phyloP scores from a whole-genome alignment of 176 grass and related monocot species.

The Zea mays region Zm-B73-REFERENCE-NAM-5.0 NC_050103.1:121561001-121561500 shows the following conservation, averaged over 20 bases:
- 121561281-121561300: not conserved
- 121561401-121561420: constrained; percentile 30
- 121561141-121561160: constrained; percentile 5
- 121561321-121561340: too few relatives aligned
- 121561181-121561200: not conserved
- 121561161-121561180: not conserved
- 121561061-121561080: not conserved
- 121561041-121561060: too few relatives aligned
- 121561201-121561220: constrained; percentile 37
- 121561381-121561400: not conserved
- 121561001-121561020: not conserved
- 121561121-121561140: not conserved
- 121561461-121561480: not conserved
- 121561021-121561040: not conserved
- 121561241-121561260: constrained; percentile 34
- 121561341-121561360: not conserved
- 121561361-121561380: not conserved
- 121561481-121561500: constrained; percentile 38
- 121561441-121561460: not conserved
- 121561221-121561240: not conserved
- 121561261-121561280: not conserved
- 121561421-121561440: constrained; percentile 22
- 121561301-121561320: not conserved
- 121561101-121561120: too few relatives aligned
- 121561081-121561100: too few relatives aligned